Percentiles rank a stretch among this genome's conserved stretches.
These are phyloP conservation scores for Mycogone perniciosa DNA, from an alignment of 2,329 filamentous ascomycete species.

Conservation along the genomic window DNA sequence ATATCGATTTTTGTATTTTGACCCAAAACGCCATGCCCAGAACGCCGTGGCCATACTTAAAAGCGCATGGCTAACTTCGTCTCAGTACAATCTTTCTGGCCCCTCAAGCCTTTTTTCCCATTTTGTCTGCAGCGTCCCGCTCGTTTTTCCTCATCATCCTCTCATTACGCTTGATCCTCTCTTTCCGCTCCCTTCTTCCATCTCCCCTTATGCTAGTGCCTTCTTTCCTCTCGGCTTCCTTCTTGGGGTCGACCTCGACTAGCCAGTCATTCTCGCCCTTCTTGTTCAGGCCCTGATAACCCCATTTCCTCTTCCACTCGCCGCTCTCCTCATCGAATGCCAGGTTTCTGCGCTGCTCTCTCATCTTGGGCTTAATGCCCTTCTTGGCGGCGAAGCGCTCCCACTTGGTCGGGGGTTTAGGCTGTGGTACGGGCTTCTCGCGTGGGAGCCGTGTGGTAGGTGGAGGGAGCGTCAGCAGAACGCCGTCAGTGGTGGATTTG, in stretches of 20 bases:
- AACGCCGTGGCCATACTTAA: slow-evolving; percentile 25
- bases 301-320: slow-evolving; percentile 93
- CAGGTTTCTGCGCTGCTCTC: slow-evolving; percentile 66
- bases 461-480: slow-evolving; percentile 71
- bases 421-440: slow-evolving; percentile 82
- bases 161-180: slow-evolving; percentile 66
- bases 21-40: slow-evolving; percentile 24
- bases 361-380: slow-evolving; percentile 85
- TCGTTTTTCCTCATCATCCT: slow-evolving; percentile 62
- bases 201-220: slow-evolving; percentile 56
- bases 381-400: slow-evolving; percentile 94
- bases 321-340: slow-evolving; percentile 78
- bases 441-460: slow-evolving; percentile 69
- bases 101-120: slow-evolving; percentile 18
- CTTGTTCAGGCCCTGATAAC: slow-evolving; percentile 87
- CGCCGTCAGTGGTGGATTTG: slow-evolving; percentile 59
- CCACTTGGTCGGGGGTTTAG: slow-evolving; percentile 87
- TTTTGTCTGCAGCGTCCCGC: slow-evolving; percentile 33
- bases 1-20: slow-evolving; percentile 18
- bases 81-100: neutral
- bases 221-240: slow-evolving; percentile 57
- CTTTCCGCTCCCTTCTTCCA: slow-evolving; percentile 58
- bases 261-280: slow-evolving; percentile 78
- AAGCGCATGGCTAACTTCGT: slow-evolving; percentile 3
- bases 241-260: slow-evolving; percentile 81